Percentiles rank a stretch among this genome's conserved stretches.
Conservation (phyloP, 2,329 filamentous ascomycete species). For the Trichophyton simii region DNA sequence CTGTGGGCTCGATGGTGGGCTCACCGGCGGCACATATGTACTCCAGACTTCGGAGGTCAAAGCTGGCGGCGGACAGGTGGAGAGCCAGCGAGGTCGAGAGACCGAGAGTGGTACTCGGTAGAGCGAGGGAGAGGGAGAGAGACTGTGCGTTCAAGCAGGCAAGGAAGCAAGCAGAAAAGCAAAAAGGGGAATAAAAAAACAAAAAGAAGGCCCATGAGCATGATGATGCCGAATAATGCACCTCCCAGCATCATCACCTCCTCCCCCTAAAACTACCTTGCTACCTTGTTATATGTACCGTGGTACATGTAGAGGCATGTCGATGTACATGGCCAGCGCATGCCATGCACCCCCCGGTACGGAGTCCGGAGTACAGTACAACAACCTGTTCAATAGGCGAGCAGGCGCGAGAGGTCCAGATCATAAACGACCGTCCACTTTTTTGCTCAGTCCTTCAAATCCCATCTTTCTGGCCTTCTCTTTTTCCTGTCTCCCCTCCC, state of each 20-base stretch:
- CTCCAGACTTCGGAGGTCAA: neutral
- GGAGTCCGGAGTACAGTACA: neutral
- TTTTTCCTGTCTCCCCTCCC: neutral
- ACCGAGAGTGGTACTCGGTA: neutral
- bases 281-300: neutral
- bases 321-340: neutral
- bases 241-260: neutral
- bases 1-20: neutral
- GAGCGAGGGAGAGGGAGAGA: neutral
- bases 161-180: neutral
- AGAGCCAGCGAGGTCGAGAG: neutral
- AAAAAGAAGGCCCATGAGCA: neutral
- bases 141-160: neutral
- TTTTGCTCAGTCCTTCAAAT: neutral
- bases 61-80: slow-evolving; percentile 2
- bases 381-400: neutral
- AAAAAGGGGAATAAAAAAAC: neutral
- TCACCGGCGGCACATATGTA: neutral
- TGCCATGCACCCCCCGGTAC: neutral
- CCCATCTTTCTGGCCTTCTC: neutral
- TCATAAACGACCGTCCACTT: neutral
- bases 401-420: slow-evolving; percentile 1
- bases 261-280: too few species aligned
- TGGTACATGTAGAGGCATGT: neutral
- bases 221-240: neutral